Evolutionary conservation across 176 grass and related monocot species (phyloP).

Genomic region (Chrysopogon serrulatus): DNA sequence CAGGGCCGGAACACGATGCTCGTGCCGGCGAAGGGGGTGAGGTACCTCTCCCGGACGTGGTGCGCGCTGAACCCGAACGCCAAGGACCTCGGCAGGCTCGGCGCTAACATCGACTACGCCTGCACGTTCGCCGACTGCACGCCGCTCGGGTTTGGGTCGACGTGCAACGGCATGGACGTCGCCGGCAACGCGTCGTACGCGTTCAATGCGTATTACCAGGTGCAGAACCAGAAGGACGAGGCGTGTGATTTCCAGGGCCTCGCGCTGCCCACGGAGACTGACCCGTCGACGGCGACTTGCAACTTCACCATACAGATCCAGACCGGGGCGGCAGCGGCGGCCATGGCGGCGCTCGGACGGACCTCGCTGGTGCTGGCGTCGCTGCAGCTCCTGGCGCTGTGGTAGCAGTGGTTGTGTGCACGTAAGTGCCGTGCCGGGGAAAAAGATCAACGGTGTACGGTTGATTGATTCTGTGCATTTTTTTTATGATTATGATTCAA

Average conservation of each 20-base stretch:
- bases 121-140: conserved; percentile 72
- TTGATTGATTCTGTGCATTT: background rate
- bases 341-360: background rate
- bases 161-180: conserved; percentile 70
- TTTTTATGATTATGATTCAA: background rate
- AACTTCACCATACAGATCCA: conserved; percentile 77
- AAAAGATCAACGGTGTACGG: background rate
- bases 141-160: conserved; percentile 56
- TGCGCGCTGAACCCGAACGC: conserved; percentile 51
- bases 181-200: conserved; percentile 68
- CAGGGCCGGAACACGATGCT: conserved; percentile 36
- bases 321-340: background rate
- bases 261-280: conserved; percentile 41
- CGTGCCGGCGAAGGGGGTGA: conserved; percentile 35
- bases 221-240: conserved; percentile 48
- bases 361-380: background rate
- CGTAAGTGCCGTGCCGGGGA: background rate
- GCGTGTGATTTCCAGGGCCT: conserved; percentile 64
- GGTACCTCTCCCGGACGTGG: conserved; percentile 48
- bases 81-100: conserved; percentile 31
- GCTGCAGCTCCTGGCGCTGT: background rate
- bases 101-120: conserved; percentile 48
- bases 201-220: conserved; percentile 84
- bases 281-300: conserved; percentile 57
- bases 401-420: background rate